Percentiles rank a stretch among this genome's conserved stretches.
Evolutionary conservation across 2,329 filamentous ascomycete genomes (phyloP).

Genomic region (Keithomyces neogunnii): DNA sequence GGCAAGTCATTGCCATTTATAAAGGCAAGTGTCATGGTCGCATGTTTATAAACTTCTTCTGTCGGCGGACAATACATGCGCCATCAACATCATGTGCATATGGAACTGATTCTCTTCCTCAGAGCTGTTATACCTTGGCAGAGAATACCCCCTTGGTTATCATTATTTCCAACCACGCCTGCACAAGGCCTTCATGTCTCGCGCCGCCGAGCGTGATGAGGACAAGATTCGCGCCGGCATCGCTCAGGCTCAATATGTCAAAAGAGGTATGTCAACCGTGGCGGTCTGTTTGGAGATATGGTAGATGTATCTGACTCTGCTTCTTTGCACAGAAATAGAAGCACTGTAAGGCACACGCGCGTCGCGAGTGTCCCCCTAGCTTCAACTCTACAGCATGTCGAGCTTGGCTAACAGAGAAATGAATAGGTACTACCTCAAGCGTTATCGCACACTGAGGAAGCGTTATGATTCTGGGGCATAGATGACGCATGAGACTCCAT

Average conservation of each 20-base stretch:
- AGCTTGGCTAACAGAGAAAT: constrained; percentile 1
- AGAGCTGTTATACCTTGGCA: constrained; percentile 81
- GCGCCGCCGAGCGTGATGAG: constrained; percentile 62
- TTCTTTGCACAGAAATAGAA: constrained; percentile 63
- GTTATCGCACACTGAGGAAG: constrained; percentile 77
- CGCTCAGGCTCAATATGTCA: constrained; percentile 74
- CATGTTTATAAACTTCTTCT: neutral
- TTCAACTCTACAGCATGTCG: neutral
- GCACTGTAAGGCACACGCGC: constrained; percentile 58
- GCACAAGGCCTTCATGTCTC: constrained; percentile 76
- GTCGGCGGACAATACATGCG: neutral
- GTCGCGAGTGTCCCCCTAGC: neutral
- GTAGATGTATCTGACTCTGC: neutral
- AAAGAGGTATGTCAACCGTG: constrained; percentile 55
- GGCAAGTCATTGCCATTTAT: constrained; percentile 77
- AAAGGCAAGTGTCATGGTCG: constrained; percentile 53
- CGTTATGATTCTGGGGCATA: constrained; percentile 52
- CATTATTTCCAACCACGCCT: constrained; percentile 72
- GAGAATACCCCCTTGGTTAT: constrained; percentile 78
- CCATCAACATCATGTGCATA: neutral
- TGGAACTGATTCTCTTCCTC: neutral
- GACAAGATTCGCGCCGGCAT: constrained; percentile 70
- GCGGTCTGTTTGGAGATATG: constrained; percentile 2
- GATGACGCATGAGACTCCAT: neutral
- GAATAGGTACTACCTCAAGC: constrained; percentile 78